A percentile compares a stretch with the other conserved stretches of the same genome.
phyloP scores from a whole-genome alignment of 1,284 basidiomycete species.

The Ustanciosporium gigantosporum region DNA sequence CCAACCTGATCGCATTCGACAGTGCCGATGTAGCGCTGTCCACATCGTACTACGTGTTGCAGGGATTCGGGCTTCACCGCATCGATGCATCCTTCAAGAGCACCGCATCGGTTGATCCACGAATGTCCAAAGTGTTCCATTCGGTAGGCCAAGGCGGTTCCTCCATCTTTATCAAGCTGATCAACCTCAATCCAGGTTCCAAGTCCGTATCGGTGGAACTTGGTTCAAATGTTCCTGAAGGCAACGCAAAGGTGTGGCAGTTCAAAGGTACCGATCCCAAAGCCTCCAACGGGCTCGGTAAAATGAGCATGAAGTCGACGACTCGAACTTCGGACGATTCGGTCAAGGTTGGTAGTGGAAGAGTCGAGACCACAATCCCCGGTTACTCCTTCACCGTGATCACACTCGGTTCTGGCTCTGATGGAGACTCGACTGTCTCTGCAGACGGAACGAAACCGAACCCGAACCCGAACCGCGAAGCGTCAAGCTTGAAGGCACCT shows the following conservation, averaged over 20 bases:
- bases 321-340: no score
- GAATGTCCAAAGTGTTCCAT: background rate
- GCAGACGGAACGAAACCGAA: no score
- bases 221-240: background rate
- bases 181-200: background rate
- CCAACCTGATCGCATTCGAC: constrained; percentile 70
- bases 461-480: no score
- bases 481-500: no score
- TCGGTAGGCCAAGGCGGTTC: background rate
- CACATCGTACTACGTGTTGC: constrained; percentile 71
- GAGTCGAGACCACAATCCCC: background rate
- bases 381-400: background rate
- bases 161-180: constrained; percentile 3
- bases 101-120: background rate
- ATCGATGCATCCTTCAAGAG: constrained; percentile 1
- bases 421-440: no score
- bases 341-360: no score
- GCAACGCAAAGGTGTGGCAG: background rate
- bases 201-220: constrained; percentile 2
- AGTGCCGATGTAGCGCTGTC: constrained; percentile 59
- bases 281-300: background rate
- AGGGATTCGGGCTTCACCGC: constrained; percentile 59
- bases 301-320: background rate
- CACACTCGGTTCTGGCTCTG: background rate
- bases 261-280: background rate